Percentiles rank a stretch among this genome's conserved stretches.
These are phyloP conservation scores for Capronia coronata DNA, from an alignment of 2,329 filamentous ascomycete genomes.

Conservation along the genomic window DNA sequence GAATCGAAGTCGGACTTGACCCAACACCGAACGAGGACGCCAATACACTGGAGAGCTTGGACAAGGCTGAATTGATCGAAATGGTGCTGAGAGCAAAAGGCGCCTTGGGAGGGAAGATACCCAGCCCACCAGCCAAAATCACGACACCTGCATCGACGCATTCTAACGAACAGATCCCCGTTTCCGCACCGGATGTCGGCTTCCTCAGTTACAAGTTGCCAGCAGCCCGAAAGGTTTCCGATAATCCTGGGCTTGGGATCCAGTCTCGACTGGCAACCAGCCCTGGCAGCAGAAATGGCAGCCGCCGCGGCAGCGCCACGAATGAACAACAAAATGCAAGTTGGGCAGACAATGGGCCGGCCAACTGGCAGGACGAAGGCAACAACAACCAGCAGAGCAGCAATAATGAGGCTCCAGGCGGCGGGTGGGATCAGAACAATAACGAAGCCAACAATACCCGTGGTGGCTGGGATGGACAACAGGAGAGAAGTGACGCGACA, in stretches of 20 bases:
- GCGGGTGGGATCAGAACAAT: too few relatives aligned
- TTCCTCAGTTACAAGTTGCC: constrained; percentile 24
- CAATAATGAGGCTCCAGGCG: too few relatives aligned
- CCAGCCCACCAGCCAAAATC: constrained; percentile 10
- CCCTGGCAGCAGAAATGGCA: background rate
- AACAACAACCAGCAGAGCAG: too few relatives aligned
- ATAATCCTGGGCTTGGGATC: constrained; percentile 11
- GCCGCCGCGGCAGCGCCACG: background rate
- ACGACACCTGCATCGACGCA: constrained; percentile 1
- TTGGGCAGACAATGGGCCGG: background rate
- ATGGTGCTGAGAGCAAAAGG: constrained; percentile 24
- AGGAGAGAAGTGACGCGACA: background rate
- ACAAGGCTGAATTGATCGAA: constrained; percentile 25
- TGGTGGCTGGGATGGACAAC: background rate
- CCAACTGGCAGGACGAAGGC: background rate
- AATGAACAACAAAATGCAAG: background rate
- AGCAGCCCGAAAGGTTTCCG: constrained; percentile 7
- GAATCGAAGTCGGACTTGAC: constrained; percentile 20
- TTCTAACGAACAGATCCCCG: constrained; percentile 16
- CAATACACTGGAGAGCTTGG: constrained; percentile 20
- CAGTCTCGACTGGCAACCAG: too few relatives aligned
- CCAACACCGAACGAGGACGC: constrained; percentile 22
- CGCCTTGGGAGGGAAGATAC: constrained; percentile 21
- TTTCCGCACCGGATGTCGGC: constrained; percentile 17
- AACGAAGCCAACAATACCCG: background rate